Base-by-base conservation (phyloP, 2,329 filamentous ascomycete genomes). In the Ophiostoma sp. region DNA sequence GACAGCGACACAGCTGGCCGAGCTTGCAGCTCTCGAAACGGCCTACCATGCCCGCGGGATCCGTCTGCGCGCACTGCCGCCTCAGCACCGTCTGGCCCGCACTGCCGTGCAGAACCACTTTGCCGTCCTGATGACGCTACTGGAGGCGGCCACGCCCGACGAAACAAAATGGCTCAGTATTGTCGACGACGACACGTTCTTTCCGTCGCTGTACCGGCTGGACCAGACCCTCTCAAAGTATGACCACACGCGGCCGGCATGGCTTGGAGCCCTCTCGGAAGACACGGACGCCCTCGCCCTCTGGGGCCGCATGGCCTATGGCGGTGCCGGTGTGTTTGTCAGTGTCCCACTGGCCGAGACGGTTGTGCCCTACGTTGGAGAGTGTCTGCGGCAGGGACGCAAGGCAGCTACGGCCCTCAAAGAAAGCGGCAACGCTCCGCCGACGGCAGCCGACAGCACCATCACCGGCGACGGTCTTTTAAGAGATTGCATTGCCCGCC, bases 131-230 rank as follows among this genome's bases (percentile, higher is more conserved):
- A 81, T 84, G 36, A 82, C 86, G 50, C 83, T 90, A 74, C 79
- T 87, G 31, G 78, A 82, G 31, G 81, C 84, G 69, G 79, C 82
- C 42, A 83, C 80, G 11, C 79, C 83, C 0, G 77, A 82, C 17
- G n/a, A 6, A 50, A 88, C 87, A 0, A 81, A 82, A 42, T 91
- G 89, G 88, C 83, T 85, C 17, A 85, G 84, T 22, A 82, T 90
- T 68, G 84, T 90, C 50, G 88, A 91, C 77, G 89, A 91, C 77
- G 89, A 91, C 76, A 91, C 89, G 1, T 90, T 91, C 79, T 90
- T 90, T 78, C 84, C 86, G 1, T 87, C 86, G 1, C 83, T 90
- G 61, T 79, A 85, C 70, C 82, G 83, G 0, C 81, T 91, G 19
- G 81, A 84, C 28, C 79, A 84, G n/a, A 82, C 84, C 6, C 82